Evolutionary conservation across 2,329 filamentous ascomycete species (phyloP).

Genomic region (Curvularia sp.): DNA sequence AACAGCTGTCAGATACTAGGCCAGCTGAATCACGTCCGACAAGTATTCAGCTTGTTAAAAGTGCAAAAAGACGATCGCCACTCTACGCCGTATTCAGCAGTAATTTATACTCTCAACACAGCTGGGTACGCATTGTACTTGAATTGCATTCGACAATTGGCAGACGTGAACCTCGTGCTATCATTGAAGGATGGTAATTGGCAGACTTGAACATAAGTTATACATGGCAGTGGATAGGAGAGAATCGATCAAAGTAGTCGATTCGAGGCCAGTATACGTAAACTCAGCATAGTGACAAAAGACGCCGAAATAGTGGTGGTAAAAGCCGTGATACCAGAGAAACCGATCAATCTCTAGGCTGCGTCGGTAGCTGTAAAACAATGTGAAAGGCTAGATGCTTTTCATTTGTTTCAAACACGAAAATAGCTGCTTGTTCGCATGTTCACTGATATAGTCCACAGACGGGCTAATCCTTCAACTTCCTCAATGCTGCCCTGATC

Average conservation of each 20-base stretch:
- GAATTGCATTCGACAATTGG: background rate
- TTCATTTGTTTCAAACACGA: background rate
- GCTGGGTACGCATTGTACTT: no score
- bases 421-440: background rate
- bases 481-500: constrained; percentile 12
- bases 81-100: no score
- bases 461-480: background rate
- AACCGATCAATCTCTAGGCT: background rate
- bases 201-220: background rate
- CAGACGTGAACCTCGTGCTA: no score
- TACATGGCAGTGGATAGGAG: background rate
- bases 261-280: background rate
- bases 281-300: background rate
- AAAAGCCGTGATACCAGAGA: background rate
- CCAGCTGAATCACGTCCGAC: background rate
- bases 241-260: background rate
- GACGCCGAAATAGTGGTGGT: background rate
- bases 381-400: background rate
- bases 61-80: no score
- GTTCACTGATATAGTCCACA: background rate
- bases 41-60: background rate
- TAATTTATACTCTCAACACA: no score
- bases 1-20: background rate
- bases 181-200: no score
- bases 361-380: background rate